Percentiles rank a stretch among this genome's conserved stretches.
These are phyloP conservation scores for Cicer judaicum DNA, from an alignment of 306 rosid species.

Conservation along the genomic window DNA sequence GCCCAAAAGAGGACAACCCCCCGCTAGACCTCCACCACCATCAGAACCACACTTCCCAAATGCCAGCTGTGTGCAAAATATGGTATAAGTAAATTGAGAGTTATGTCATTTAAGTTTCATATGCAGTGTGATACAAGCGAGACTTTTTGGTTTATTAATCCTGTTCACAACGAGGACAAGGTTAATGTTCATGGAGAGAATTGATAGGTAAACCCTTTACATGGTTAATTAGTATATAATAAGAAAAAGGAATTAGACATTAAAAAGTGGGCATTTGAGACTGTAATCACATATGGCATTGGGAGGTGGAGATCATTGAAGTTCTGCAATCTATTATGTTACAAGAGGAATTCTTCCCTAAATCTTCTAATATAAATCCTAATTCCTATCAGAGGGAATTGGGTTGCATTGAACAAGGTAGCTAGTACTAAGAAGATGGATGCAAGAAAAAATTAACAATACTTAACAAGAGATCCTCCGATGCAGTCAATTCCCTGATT, in stretches of 20 bases:
- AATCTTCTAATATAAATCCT: background rate
- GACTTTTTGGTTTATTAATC: background rate
- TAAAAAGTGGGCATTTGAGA: background rate
- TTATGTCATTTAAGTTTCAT: background rate
- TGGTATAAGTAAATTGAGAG: background rate
- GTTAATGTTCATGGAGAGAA: background rate
- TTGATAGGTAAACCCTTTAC: background rate
- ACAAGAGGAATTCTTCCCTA: background rate
- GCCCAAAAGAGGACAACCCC: background rate
- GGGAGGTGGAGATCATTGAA: background rate
- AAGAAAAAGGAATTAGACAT: background rate
- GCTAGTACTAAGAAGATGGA: background rate
- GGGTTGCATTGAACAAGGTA: conserved; percentile 1
- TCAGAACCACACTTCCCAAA: background rate
- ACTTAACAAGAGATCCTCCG: conserved; percentile 22
- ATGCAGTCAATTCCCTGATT: background rate
- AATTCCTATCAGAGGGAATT: conserved; percentile 1
- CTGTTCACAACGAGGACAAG: background rate
- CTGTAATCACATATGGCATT: background rate
- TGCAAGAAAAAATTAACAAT: conserved; percentile 1
- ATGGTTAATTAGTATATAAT: background rate
- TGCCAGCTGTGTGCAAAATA: background rate
- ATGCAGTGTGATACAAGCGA: background rate
- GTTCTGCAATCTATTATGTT: conserved; percentile 5
- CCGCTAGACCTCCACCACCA: conserved; percentile 1